A percentile compares a stretch with the other conserved stretches of the same genome.
Evolutionary conservation across 257 asterid genomes (phyloP).

Genomic region (Solanum arcanum): DNA sequence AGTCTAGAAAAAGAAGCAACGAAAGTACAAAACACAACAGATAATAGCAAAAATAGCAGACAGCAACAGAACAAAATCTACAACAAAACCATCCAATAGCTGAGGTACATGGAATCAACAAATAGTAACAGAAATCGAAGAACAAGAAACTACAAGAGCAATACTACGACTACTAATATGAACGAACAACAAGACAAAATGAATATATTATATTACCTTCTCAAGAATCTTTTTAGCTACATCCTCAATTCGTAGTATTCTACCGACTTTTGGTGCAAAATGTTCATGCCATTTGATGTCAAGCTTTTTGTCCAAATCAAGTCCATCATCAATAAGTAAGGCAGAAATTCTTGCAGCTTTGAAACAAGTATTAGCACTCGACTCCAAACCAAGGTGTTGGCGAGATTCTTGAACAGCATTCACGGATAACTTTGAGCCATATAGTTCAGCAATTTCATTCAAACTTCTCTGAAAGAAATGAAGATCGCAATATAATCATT

Average conservation of each 20-base stretch:
- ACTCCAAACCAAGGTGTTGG: constrained; percentile 46
- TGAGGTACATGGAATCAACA: not conserved
- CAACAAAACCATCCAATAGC: not conserved
- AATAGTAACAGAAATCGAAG: not conserved
- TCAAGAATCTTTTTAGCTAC: constrained; percentile 69
- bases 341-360: constrained; percentile 53
- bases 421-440: constrained; percentile 52
- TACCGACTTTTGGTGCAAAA: constrained; percentile 58
- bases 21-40: not conserved
- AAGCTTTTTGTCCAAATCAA: constrained; percentile 48
- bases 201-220: constrained; percentile 32
- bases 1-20: not conserved
- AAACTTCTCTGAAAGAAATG: constrained; percentile 55
- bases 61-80: not conserved
- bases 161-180: not conserved
- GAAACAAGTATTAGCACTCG: constrained; percentile 52
- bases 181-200: not conserved
- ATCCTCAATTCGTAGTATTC: constrained; percentile 68
- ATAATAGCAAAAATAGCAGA: not conserved
- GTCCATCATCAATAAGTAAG: constrained; percentile 77
- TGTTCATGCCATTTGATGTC: constrained; percentile 63
- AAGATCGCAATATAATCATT: not conserved
- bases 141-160: not conserved
- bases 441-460: constrained; percentile 63
- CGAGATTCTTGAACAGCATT: constrained; percentile 61